phyloP scores from a whole-genome alignment of 148 eudicot species.

The Vaccinium myrtillus region DNA sequence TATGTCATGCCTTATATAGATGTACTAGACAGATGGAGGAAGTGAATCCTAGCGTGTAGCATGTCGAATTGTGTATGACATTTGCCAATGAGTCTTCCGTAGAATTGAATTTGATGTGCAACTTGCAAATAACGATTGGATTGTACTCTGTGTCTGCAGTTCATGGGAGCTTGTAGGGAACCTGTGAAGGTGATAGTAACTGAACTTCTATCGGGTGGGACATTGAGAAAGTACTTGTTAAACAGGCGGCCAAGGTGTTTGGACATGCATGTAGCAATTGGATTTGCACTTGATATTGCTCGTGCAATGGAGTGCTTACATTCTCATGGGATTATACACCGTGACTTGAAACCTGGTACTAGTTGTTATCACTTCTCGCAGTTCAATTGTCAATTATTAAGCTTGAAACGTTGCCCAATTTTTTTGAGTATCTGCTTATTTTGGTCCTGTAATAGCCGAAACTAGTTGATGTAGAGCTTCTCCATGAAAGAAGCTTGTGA shows the following conservation, averaged over 20 bases:
- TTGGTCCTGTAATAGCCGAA: not conserved
- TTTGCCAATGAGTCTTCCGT: not conserved
- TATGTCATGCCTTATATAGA: not conserved
- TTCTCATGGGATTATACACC: conserved; percentile 73
- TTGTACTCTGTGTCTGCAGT: conserved; percentile 27
- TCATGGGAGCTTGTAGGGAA: conserved; percentile 66
- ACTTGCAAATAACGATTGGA: not conserved
- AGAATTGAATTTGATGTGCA: not conserved
- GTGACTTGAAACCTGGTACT: conserved; percentile 71
- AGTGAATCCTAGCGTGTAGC: not conserved
- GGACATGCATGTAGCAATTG: conserved; percentile 46
- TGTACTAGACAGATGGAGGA: not conserved
- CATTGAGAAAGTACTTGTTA: conserved; percentile 52
- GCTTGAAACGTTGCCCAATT: not conserved
- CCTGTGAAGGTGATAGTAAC: conserved; percentile 70
- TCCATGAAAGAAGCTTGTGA: not conserved
- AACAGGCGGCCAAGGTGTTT: conserved; percentile 56
- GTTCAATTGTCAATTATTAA: not conserved
- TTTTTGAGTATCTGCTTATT: not conserved
- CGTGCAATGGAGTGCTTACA: conserved; percentile 78
- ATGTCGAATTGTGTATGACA: not conserved
- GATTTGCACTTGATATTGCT: conserved; percentile 75
- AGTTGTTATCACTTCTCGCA: not conserved
- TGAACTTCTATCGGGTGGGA: conserved; percentile 64
- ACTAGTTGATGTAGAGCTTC: not conserved